Evolutionary conservation across 345 rosid genomes (phyloP).

Genomic region (Luvunga scandens): DNA sequence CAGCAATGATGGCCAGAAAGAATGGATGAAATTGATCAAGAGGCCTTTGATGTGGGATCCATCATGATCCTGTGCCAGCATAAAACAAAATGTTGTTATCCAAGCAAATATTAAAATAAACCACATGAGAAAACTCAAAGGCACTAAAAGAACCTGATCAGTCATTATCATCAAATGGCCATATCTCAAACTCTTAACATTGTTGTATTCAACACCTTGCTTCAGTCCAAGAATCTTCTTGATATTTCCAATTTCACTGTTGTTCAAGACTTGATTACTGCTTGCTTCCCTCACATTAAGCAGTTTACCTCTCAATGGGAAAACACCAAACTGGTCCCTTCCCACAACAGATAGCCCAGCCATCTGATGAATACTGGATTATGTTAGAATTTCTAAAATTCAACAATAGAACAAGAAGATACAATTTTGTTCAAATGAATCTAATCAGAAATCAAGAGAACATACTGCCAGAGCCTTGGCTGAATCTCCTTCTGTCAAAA

Average conservation of each 20-base stretch:
- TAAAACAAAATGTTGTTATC: not conserved
- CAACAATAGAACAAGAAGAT: not conserved
- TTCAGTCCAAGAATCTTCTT: conserved; percentile 96
- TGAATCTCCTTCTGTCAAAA: conserved; percentile 98
- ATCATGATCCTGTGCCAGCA: conserved; percentile 79
- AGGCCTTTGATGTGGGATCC: conserved; percentile 98
- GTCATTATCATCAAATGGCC: conserved; percentile 99
- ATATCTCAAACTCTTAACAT: conserved; percentile 86
- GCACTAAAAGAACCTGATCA: conserved; percentile 64
- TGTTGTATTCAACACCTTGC: conserved; percentile 69
- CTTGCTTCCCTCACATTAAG: conserved; percentile 96
- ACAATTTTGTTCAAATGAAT: not conserved
- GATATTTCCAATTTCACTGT: conserved; percentile 75
- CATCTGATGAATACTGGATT: conserved; percentile 40
- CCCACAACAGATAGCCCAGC: conserved; percentile 71
- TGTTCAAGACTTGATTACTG: conserved; percentile 73
- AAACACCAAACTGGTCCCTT: conserved; percentile 75
- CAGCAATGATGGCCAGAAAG: conserved; percentile 95
- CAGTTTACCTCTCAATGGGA: conserved; percentile 89
- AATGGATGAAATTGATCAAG: conserved; percentile 85
- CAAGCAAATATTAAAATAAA: not conserved
- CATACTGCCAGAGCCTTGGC: conserved; percentile 97
- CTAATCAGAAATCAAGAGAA: not conserved
- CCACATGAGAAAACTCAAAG: not conserved
- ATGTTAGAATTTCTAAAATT: conserved; percentile 4